Evolutionary conservation across 495 filamentous ascomycete species (phyloP).

Genomic region (Endocarpon pusillum): DNA sequence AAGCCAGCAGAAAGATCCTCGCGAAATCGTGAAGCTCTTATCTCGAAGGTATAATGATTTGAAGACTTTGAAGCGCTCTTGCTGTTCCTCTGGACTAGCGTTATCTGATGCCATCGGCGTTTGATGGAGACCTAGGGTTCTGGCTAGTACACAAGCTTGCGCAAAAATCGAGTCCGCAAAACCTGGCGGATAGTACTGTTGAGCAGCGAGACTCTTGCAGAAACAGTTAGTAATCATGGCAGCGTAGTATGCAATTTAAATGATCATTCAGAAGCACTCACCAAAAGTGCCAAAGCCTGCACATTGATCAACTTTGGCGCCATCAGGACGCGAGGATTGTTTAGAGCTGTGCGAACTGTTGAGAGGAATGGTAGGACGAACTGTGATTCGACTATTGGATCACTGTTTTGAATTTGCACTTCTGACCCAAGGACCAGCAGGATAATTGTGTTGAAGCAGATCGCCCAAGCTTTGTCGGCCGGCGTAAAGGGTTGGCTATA

Average conservation of each 20-base stretch:
- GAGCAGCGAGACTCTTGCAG: conserved; percentile 3
- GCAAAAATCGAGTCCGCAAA: not conserved
- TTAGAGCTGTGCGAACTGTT: not conserved
- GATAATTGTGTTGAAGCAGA: conserved; percentile 1
- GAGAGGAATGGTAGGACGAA: not conserved
- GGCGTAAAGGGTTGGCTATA: not conserved
- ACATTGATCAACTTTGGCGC: conserved; percentile 2
- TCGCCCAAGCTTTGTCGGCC: not conserved
- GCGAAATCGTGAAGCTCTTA: not conserved
- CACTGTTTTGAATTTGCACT: not conserved
- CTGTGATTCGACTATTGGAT: not conserved
- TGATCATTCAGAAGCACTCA: not conserved
- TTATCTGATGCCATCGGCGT: not conserved
- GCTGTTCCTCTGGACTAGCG: not conserved
- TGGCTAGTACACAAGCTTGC: conserved; percentile 2
- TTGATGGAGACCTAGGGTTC: not conserved
- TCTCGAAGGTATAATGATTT: conserved; percentile 2
- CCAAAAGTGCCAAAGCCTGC: conserved; percentile 2
- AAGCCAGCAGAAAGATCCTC: not conserved
- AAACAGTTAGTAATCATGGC: not conserved
- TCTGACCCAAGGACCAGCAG: conserved; percentile 1
- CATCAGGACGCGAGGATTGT: not conserved
- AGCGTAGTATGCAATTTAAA: not conserved
- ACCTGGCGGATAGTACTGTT: conserved; percentile 1
- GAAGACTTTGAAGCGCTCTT: conserved; percentile 2